Evolutionary conservation across 192 early-diverging fungal genomes (phyloP).

Genomic region (Linnemannia zychae): DNA sequence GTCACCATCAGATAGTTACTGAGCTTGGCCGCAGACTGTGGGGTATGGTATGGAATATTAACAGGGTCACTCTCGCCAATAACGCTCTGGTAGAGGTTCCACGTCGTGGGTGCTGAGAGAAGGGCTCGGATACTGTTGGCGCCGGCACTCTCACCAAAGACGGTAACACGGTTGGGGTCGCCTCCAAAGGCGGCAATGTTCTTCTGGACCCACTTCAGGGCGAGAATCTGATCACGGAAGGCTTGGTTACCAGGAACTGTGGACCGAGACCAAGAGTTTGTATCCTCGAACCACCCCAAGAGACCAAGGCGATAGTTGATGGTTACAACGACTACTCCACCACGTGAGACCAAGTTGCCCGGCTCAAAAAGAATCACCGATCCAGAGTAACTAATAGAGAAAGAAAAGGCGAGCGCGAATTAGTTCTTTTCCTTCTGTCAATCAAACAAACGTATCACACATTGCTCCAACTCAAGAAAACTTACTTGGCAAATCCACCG

Average conservation of each 20-base stretch:
- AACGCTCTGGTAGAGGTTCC: constrained; percentile 56
- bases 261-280: neutral
- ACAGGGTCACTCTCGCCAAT: constrained; percentile 61
- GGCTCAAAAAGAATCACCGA: constrained; percentile 43
- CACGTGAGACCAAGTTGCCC: constrained; percentile 47
- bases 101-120: constrained; percentile 51
- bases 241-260: constrained; percentile 40
- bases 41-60: constrained; percentile 46
- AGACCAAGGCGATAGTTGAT: constrained; percentile 54
- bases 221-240: constrained; percentile 66
- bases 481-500: constrained; percentile 42
- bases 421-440: neutral
- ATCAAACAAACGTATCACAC: neutral
- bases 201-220: constrained; percentile 67
- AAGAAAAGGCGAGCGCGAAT: too few species aligned
- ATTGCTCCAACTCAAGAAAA: too few species aligned
- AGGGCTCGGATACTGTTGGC: constrained; percentile 57
- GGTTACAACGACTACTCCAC: constrained; percentile 54
- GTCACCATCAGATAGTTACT: constrained; percentile 29
- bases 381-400: constrained; percentile 28
- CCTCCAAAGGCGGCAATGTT: constrained; percentile 71
- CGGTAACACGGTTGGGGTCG: constrained; percentile 61
- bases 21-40: constrained; percentile 9
- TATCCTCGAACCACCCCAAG: constrained; percentile 41
- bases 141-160: constrained; percentile 56